Conservation (phyloP, 1,284 basidiomycete genomes). For the Rhodotorula mucilaginosa region DNA sequence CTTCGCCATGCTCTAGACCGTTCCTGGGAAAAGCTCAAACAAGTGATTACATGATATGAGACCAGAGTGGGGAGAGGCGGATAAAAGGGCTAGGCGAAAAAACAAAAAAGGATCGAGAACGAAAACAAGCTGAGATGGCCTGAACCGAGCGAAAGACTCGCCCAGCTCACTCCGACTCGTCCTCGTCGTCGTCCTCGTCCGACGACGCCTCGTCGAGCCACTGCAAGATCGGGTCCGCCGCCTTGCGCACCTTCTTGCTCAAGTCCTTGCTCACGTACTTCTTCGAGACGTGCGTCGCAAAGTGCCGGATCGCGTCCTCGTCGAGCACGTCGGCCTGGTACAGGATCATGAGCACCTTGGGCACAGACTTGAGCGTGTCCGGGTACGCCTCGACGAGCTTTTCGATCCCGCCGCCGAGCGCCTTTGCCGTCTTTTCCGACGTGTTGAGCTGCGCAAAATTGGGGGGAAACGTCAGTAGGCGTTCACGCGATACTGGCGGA, state of each 20-base stretch:
- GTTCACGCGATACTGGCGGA: not conserved
- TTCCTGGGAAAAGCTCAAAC: too few relatives aligned
- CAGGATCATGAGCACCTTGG: slow-evolving; percentile 91
- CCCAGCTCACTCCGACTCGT: not conserved
- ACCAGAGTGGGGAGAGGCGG: too few relatives aligned
- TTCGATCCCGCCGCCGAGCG: slow-evolving; percentile 85
- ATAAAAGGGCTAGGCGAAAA: not conserved
- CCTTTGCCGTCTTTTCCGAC: slow-evolving; percentile 90
- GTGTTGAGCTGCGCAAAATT: slow-evolving; percentile 51
- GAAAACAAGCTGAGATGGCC: too few relatives aligned
- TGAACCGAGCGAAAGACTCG: not conserved
- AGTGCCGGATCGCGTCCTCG: slow-evolving; percentile 83
- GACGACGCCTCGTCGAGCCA: slow-evolving; percentile 46
- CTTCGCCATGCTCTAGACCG: too few relatives aligned
- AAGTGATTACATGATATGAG: too few relatives aligned
- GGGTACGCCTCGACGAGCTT: slow-evolving; percentile 68
- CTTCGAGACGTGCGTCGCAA: slow-evolving; percentile 96
- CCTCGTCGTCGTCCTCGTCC: slow-evolving; percentile 1
- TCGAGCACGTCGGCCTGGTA: slow-evolving; percentile 93
- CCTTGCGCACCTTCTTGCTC: slow-evolving; percentile 59
- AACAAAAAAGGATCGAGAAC: too few relatives aligned
- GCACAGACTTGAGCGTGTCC: slow-evolving; percentile 59
- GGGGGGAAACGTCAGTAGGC: not conserved
- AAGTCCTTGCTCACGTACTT: slow-evolving; percentile 48
- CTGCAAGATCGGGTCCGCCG: slow-evolving; percentile 88